phyloP scores from a whole-genome alignment of 306 rosid genomes.

The Mimosa bimucronata region DNA sequence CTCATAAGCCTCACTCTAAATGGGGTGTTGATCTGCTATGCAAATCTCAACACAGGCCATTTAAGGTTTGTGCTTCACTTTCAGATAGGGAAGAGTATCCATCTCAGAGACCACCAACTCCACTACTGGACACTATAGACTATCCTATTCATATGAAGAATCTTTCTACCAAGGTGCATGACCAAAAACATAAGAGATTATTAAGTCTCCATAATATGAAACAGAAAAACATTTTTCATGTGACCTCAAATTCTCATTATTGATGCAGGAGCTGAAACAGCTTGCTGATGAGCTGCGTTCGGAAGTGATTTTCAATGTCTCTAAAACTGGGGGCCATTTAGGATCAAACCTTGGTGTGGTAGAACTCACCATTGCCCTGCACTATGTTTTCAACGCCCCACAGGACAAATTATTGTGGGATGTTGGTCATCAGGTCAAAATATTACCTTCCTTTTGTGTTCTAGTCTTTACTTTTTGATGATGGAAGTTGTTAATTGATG shows the following conservation, averaged over 20 bases:
- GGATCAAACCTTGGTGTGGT: constrained; percentile 97
- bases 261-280: constrained; percentile 83
- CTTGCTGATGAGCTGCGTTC: constrained; percentile 89
- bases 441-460: constrained; percentile 37
- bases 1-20: constrained; percentile 45
- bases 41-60: constrained; percentile 43
- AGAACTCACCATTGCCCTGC: constrained; percentile 96
- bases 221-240: background rate
- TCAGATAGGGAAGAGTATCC: constrained; percentile 78
- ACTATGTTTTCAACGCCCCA: constrained; percentile 88
- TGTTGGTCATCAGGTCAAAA: constrained; percentile 87
- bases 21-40: constrained; percentile 43
- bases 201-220: constrained; percentile 16
- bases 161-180: constrained; percentile 76
- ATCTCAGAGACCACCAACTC: constrained; percentile 87
- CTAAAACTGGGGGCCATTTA: constrained; percentile 92
- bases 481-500: background rate
- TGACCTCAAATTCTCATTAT: background rate
- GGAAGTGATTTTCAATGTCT: constrained; percentile 92
- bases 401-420: constrained; percentile 91
- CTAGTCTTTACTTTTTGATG: background rate
- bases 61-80: constrained; percentile 69
- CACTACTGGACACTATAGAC: constrained; percentile 83
- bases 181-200: constrained; percentile 2
- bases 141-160: constrained; percentile 96